Evolutionary conservation across 257 asterid genomes (phyloP).

Genomic region (Ajuga chamaepitys): DNA sequence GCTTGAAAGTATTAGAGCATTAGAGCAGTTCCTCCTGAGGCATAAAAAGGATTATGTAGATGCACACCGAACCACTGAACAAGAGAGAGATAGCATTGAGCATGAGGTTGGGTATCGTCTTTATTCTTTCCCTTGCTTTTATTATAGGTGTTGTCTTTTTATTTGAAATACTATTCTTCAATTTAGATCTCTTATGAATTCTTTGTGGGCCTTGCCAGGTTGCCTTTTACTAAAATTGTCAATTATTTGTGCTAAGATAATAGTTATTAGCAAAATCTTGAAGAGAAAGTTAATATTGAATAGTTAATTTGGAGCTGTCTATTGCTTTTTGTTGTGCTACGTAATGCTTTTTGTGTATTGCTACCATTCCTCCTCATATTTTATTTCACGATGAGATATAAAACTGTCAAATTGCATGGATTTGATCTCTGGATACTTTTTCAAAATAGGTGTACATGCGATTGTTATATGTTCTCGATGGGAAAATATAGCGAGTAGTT

Average conservation of each 20-base stretch:
- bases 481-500: neutral
- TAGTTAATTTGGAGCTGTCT: neutral
- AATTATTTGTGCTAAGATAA: neutral
- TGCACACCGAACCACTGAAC: constrained; percentile 79
- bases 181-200: neutral
- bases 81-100: constrained; percentile 91
- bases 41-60: constrained; percentile 92
- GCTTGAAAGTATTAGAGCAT: constrained; percentile 68
- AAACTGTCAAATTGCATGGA: neutral
- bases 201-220: neutral
- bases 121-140: constrained; percentile 7
- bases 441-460: neutral
- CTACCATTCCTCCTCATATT: neutral
- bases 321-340: neutral
- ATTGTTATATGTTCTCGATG: neutral
- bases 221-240: neutral
- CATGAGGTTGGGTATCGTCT: constrained; percentile 59
- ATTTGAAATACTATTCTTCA: constrained; percentile 1
- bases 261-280: neutral
- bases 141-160: neutral
- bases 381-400: neutral
- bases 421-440: neutral
- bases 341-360: neutral
- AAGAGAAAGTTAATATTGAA: neutral
- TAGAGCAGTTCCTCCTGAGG: constrained; percentile 80